phyloP scores from a whole-genome alignment of 768 basidiomycete species.

The Lentinula sp. region DNA sequence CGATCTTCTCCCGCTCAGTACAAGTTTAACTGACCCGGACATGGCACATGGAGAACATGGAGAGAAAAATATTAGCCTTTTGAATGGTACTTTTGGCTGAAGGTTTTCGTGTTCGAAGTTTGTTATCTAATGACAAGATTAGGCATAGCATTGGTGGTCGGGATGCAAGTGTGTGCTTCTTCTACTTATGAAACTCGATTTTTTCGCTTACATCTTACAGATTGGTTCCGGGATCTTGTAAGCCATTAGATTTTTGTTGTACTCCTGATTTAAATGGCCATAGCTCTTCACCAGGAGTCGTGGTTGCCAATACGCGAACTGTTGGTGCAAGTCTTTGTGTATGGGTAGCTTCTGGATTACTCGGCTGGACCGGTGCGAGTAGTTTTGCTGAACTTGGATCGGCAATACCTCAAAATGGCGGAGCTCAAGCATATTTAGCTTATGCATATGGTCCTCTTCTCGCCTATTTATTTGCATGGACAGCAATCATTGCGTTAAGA shows the following conservation, averaged over 20 bases:
- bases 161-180: constrained; percentile 52
- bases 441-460: constrained; percentile 84
- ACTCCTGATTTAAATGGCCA: background rate
- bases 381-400: constrained; percentile 91
- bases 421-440: constrained; percentile 76
- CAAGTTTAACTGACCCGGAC: constrained; percentile 71
- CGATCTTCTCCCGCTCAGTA: constrained; percentile 71
- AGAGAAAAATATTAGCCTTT: constrained; percentile 71
- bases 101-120: background rate
- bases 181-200: background rate
- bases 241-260: constrained; percentile 17
- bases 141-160: constrained; percentile 86
- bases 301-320: constrained; percentile 83
- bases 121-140: background rate
- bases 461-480: constrained; percentile 94
- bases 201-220: constrained; percentile 22
- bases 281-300: constrained; percentile 89
- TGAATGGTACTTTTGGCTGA: constrained; percentile 55
- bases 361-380: constrained; percentile 95
- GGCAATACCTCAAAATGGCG: constrained; percentile 74
- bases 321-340: constrained; percentile 86
- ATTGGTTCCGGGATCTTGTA: constrained; percentile 95
- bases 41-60: constrained; percentile 35
- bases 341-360: constrained; percentile 77
- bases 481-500: constrained; percentile 82